A percentile compares a stretch with the other conserved stretches of the same genome.
phyloP scores from a whole-genome alignment of 176 grass and related monocot species.

The Oryza longistaminata region DNA sequence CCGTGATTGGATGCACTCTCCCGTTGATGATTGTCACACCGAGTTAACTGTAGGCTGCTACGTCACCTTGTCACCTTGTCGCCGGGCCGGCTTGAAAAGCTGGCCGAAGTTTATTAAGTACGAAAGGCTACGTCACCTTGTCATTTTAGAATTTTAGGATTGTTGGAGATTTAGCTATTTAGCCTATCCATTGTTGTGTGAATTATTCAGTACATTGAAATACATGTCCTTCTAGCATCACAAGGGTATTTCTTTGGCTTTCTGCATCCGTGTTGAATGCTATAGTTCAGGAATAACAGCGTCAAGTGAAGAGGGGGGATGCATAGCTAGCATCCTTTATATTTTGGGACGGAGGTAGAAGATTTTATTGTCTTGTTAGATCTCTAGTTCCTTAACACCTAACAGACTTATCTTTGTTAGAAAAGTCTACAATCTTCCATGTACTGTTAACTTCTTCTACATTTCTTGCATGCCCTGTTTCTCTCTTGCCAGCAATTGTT shows the following conservation, averaged over 20 bases:
- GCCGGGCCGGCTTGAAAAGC: no score
- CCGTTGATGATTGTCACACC: not conserved
- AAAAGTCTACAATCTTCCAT: not conserved
- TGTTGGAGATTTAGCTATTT: not conserved
- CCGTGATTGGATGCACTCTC: not conserved
- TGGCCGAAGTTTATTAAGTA: no score
- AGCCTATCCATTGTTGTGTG: not conserved
- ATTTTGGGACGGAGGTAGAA: no score
- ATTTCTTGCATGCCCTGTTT: not conserved
- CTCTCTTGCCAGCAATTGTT: not conserved
- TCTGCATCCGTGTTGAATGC: not conserved
- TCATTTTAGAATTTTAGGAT: not conserved
- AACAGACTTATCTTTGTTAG: not conserved
- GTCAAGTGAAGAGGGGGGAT: not conserved
- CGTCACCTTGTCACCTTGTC: not conserved
- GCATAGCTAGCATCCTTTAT: no score
- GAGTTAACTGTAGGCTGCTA: not conserved
- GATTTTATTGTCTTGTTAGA: not conserved
- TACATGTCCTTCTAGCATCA: constrained; percentile 2
- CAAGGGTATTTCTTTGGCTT: not conserved
- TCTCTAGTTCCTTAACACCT: not conserved
- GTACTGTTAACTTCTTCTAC: not conserved
- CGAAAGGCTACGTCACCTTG: not conserved
- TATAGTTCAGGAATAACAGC: not conserved
- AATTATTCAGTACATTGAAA: not conserved